phyloP scores from a whole-genome alignment of 2,329 filamentous ascomycete species.

The Monosporascus sp. region DNA sequence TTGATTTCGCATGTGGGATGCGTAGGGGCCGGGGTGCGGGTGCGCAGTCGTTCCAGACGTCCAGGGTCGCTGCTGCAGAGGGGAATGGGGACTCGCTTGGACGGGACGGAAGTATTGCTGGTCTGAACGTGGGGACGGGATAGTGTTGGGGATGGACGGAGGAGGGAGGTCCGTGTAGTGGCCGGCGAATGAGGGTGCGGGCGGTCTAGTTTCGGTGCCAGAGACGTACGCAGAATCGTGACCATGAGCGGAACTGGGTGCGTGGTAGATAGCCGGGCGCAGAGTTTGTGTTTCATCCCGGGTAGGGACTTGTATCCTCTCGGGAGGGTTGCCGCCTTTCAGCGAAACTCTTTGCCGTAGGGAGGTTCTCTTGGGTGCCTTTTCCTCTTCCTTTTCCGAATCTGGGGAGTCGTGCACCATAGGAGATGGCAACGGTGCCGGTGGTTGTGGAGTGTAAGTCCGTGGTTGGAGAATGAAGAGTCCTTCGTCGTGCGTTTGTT shows the following conservation, averaged over 20 bases:
- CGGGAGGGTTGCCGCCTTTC: conserved; percentile 44
- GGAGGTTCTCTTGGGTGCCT: conserved; percentile 36
- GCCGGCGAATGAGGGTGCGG: conserved; percentile 30
- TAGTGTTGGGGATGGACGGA: conserved; percentile 32
- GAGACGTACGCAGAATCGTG: conserved; percentile 46
- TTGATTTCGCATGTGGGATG: conserved; percentile 38
- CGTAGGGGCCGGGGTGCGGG: conserved; percentile 18
- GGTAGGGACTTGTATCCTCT: conserved; percentile 50
- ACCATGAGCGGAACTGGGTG: conserved; percentile 25
- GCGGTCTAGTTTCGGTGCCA: conserved; percentile 37
- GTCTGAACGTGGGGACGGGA: conserved; percentile 48
- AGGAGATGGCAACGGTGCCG: conserved; percentile 44
- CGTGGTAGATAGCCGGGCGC: conserved; percentile 20
- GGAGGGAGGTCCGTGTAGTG: conserved; percentile 29
- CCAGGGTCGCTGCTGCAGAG: conserved; percentile 55
- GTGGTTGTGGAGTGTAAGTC: conserved; percentile 51
- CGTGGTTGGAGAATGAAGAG: conserved; percentile 53
- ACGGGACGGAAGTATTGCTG: conserved; percentile 58
- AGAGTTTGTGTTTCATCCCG: conserved; percentile 31
- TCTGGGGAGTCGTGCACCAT: conserved; percentile 28
- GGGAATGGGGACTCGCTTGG: conserved; percentile 58
- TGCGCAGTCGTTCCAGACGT: conserved; percentile 39
- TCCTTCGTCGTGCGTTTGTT: conserved; percentile 31
- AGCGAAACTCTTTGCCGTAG: conserved; percentile 50
- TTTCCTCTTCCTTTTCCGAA: conserved; percentile 17